Evolutionary conservation across 2,329 filamentous ascomycete genomes (phyloP).

Genomic region (Periconia macrospinosa): DNA sequence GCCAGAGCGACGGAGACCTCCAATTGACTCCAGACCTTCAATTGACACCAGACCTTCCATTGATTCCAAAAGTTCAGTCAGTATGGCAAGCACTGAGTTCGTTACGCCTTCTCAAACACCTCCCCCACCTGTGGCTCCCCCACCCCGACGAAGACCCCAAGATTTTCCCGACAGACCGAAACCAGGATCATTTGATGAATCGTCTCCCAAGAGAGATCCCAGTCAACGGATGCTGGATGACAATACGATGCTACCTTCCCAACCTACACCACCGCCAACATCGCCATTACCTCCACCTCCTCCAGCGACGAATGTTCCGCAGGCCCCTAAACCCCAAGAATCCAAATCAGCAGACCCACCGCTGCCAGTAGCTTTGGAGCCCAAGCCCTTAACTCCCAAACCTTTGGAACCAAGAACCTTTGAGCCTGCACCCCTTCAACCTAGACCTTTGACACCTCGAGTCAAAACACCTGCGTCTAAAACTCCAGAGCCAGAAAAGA

Average conservation of each 20-base stretch:
- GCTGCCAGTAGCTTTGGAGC: not conserved
- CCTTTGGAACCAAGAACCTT: not conserved
- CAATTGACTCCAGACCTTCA: conserved; percentile 59
- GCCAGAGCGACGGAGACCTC: conserved; percentile 65
- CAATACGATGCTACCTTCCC: conserved; percentile 7
- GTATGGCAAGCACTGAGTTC: conserved; percentile 27
- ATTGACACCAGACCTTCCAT: conserved; percentile 58
- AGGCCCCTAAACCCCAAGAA: conserved; percentile 7
- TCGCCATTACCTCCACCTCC: conserved; percentile 30
- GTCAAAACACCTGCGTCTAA: not conserved
- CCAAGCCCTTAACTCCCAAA: not conserved
- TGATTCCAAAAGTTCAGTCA: conserved; percentile 27
- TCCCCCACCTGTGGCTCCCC: conserved; percentile 12
- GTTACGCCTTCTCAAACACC: conserved; percentile 21
- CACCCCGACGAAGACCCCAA: conserved; percentile 14
- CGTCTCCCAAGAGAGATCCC: not conserved
- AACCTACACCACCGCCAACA: conserved; percentile 25
- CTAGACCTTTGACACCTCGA: not conserved
- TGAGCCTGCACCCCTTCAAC: not conserved
- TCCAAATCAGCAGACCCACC: conserved; percentile 8
- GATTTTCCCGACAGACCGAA: conserved; percentile 9
- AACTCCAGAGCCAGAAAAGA: not conserved
- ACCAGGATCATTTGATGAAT: conserved; percentile 3
- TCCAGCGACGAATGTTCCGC: conserved; percentile 3
- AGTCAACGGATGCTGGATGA: not conserved